Base-by-base conservation (phyloP, 176 grass and related monocot genomes). In the Oryza nivara region DNA sequence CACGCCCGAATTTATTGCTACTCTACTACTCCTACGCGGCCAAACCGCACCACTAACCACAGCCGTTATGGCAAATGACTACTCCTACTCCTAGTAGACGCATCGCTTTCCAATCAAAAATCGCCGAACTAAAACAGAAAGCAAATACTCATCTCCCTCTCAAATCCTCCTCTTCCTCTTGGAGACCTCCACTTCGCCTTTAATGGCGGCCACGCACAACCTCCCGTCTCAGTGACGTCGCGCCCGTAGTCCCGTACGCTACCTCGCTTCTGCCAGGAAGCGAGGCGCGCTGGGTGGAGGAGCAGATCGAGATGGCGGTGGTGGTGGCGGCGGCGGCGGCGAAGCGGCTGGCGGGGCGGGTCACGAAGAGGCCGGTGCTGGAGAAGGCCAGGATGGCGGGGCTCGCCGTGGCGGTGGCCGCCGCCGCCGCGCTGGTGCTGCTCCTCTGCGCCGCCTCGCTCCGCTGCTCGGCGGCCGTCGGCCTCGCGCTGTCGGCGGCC, bases 381-480 rank as follows among this genome's bases (percentile, higher is more conserved):
- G 68, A 76, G 65, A 84, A 75, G 70, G 38, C 77, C 3, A 76
- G 65, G 5, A 60, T 41, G 46, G 73, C 44, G 26, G 74, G 35
- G 3, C 73, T 89, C 4, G 73, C 58, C 1, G 77, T 41, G 28
- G 52, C n/a, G 15, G 75, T 5, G 30, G 34, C 26, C 16, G 23
- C 72, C 12, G 25, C 46, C 49, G 85, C 79, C 1, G 86, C 26
- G 65, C 71, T 87, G 64, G 36, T 83, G 68, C 74, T 90, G 35
- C 48, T 90, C 15, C 46, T 82, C 73, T 86, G 79, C 88, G 47
- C 77, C 71, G 76, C 76, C 5, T 81, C 76, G 10, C 54, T 87
- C 20, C 35, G 67, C 82, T 88, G 81, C 67, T 68, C 86, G 4
- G 47, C 36, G 25, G 49, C 70, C 28, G 15, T 74, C 36, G 48